phyloP scores from a whole-genome alignment of 106 monocot species.

The Allium sativum region DNA sequence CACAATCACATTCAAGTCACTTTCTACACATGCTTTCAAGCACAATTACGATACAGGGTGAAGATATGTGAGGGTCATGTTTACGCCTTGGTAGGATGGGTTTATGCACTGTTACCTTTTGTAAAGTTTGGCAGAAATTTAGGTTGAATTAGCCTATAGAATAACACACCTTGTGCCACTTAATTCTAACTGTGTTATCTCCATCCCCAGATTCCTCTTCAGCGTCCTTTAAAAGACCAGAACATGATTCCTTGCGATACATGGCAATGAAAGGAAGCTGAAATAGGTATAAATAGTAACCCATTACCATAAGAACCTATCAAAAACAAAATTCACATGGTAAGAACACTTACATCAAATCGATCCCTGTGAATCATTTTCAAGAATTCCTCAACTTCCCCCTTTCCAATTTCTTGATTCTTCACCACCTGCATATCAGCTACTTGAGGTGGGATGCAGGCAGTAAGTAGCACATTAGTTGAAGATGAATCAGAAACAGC shows the following conservation, averaged over 20 bases:
- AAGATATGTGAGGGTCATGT: too few species aligned
- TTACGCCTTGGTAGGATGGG: too few species aligned
- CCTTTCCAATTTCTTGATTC: not conserved
- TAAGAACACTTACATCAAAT: slow-evolving; percentile 49
- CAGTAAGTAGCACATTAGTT: not conserved
- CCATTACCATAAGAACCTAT: too few species aligned
- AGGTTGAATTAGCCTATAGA: not conserved
- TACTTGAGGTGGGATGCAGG: not conserved
- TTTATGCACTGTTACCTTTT: too few species aligned
- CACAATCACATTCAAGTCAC: too few species aligned
- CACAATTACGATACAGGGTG: too few species aligned
- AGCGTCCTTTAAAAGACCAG: slow-evolving; percentile 60
- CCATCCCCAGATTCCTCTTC: slow-evolving; percentile 29
- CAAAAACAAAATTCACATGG: too few species aligned
- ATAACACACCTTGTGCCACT: slow-evolving; percentile 69
- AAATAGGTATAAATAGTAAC: not conserved
- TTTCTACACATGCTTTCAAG: too few species aligned
- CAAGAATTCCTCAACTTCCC: slow-evolving; percentile 10
- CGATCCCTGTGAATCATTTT: slow-evolving; percentile 73
- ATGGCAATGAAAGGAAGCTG: slow-evolving; percentile 98
- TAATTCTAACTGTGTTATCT: slow-evolving; percentile 29
- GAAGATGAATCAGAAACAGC: not conserved
- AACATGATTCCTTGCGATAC: slow-evolving; percentile 80
- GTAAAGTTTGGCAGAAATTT: too few species aligned
- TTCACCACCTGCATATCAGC: slow-evolving; percentile 1